A percentile compares a stretch with the other conserved stretches of the same genome.
Conservation (phyloP, 179 eudicot species). For the Silene coronaria region DNA sequence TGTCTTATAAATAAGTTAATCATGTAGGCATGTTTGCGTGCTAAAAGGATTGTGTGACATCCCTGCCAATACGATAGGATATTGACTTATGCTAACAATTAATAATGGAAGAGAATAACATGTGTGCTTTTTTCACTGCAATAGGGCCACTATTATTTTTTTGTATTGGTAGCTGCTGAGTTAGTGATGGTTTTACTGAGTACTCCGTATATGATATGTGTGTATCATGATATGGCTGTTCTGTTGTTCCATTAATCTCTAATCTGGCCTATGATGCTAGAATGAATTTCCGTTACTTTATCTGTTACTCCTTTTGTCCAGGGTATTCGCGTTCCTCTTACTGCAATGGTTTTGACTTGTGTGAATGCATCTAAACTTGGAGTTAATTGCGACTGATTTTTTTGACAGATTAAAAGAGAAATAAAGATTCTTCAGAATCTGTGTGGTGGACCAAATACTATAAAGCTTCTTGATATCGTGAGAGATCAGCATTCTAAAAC, state of each 20-base stretch:
- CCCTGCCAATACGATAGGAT: neutral
- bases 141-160: too few relatives aligned
- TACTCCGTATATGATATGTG: too few relatives aligned
- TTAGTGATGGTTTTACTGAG: slow-evolving; percentile 1
- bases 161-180: too few relatives aligned
- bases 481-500: slow-evolving; percentile 92
- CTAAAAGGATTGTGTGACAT: neutral
- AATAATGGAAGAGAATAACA: neutral
- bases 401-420: slow-evolving; percentile 74
- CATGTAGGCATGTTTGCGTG: neutral
- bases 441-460: slow-evolving; percentile 75
- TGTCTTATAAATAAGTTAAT: neutral
- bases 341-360: neutral
- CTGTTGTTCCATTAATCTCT: neutral
- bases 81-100: neutral
- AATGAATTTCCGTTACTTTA: neutral
- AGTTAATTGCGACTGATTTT: slow-evolving; percentile 15
- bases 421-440: slow-evolving; percentile 80
- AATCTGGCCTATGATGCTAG: neutral
- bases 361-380: slow-evolving; percentile 7
- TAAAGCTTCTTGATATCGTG: slow-evolving; percentile 76
- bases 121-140: too few relatives aligned
- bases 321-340: neutral
- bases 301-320: neutral
- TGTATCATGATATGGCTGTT: neutral